Percentiles rank a stretch among this genome's conserved stretches.
Evolutionary conservation across 805 yeast genomes (phyloP).

Genomic region (Barnettozyma populi): DNA sequence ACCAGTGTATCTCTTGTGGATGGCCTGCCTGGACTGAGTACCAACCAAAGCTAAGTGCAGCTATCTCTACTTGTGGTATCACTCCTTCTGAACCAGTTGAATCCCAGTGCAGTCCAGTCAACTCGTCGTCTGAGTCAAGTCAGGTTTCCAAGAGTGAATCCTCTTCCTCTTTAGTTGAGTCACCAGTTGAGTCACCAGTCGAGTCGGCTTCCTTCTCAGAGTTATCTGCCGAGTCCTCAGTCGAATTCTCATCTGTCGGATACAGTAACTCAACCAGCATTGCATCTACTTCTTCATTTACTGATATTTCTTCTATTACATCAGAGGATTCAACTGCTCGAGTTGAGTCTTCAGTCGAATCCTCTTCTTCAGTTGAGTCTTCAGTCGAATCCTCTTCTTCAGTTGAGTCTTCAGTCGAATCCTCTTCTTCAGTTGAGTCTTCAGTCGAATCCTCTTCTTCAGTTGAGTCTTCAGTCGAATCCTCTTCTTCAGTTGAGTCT

Average conservation of each 20-base stretch:
- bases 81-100: slow-evolving; percentile 25
- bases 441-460: neutral
- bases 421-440: neutral
- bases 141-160: neutral
- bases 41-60: slow-evolving; percentile 15
- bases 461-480: neutral
- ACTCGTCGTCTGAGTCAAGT: neutral
- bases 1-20: slow-evolving; percentile 22
- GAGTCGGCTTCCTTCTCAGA: neutral
- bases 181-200: neutral
- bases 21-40: slow-evolving; percentile 31
- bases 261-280: too few species aligned
- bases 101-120: slow-evolving; percentile 7
- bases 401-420: neutral
- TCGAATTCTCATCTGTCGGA: neutral
- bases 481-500: neutral
- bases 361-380: neutral
- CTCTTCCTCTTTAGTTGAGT: neutral
- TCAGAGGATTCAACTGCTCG: neutral
- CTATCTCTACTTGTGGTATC: slow-evolving; percentile 14
- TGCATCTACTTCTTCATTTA: neutral
- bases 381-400: neutral
- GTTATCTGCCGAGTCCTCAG: neutral
- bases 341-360: neutral
- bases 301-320: too few species aligned